Evolutionary conservation across 805 yeast genomes (phyloP), one percentile per base, ranked within the genome.

Genomic region (Kluyveromyces wickerhamii): DNA sequence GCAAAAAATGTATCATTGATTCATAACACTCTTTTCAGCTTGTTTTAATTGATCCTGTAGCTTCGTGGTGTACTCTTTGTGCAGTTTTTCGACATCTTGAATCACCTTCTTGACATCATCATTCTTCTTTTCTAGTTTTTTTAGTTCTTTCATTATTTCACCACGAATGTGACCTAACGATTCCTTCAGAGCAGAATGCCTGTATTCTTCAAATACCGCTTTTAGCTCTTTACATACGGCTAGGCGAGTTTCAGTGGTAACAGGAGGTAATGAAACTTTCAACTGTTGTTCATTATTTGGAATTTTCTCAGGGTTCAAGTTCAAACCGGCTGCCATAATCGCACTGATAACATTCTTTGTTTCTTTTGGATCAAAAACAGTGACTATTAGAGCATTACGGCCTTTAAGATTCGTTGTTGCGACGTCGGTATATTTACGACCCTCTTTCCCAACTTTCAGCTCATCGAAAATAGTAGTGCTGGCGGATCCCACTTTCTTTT

Each of bases 361-460:
- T 44, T 83, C 71, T 34, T 67, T 69, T 5, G 95, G 94, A 50
- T 89, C 96, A 57, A 80, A 89, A 2, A 87, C 88, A 0, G 95
- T 86, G n/a, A 89, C 73, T 21, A 72, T 59, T 34, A 85, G 65
- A 45, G 74, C 67, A 47, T 83, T 70, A 18, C 69, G 65, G 5
- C 89, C 92, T 45, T 79, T 79, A 34, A 74, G 45, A 0, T 80
- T 62, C 3, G 89, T 79, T 41, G 78, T 79, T 1, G 95, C 95
- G 19, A 85, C 59, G 20, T 76, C 66, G 2, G 74, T 70, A 52
- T 79, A 80, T 2, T 67, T 67, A 2, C 51, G 53, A 6, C 62
- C 55, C 33, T 68, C 64, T 10, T 70, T 65, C 27, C 64, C 61
- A 12, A 89, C 69, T 26, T 55, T 54, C 39, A 87, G 56, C 4